These are phyloP conservation scores for Xylaria venustula DNA, from an alignment of 495 filamentous ascomycete species.

Conservation along the genomic window DNA sequence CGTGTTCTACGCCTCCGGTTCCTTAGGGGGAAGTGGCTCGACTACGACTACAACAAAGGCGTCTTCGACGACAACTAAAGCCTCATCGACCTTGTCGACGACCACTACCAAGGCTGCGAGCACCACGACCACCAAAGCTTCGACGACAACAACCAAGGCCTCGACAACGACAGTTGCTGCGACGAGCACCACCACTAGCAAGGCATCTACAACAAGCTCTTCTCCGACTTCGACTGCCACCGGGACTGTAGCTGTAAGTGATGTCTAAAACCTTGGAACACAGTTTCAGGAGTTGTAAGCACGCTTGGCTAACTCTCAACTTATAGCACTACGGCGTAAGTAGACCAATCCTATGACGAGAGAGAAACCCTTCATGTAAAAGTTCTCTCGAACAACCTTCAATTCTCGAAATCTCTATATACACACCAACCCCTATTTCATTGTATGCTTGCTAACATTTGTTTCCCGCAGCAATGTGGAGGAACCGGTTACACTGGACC, in stretches of 20 bases:
- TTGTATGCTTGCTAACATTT: neutral
- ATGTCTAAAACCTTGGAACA: neutral
- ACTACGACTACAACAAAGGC: neutral
- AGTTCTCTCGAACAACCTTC: neutral
- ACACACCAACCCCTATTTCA: no score
- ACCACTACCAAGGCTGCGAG: neutral
- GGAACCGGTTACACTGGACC: neutral
- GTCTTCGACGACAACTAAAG: neutral
- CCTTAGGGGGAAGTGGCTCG: neutral
- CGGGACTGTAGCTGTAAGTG: slow-evolving; percentile 1
- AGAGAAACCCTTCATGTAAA: no score
- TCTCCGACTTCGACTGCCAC: neutral
- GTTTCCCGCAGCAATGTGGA: slow-evolving; percentile 1
- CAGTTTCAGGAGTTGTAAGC: neutral
- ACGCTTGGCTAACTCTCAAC: neutral
- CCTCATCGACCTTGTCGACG: neutral
- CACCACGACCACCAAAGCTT: no score
- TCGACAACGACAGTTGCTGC: no score
- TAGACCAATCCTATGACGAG: neutral
- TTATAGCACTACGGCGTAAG: slow-evolving; percentile 3
- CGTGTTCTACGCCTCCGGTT: slow-evolving; percentile 47
- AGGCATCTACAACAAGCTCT: no score
- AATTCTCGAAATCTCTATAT: neutral
- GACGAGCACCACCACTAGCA: no score
- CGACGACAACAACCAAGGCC: no score